Percentiles rank a stretch among this genome's conserved stretches.
These are phyloP conservation scores for Aegilops sharonensis DNA, from an alignment of 176 grass and related monocot species.

Conservation along the genomic window DNA sequence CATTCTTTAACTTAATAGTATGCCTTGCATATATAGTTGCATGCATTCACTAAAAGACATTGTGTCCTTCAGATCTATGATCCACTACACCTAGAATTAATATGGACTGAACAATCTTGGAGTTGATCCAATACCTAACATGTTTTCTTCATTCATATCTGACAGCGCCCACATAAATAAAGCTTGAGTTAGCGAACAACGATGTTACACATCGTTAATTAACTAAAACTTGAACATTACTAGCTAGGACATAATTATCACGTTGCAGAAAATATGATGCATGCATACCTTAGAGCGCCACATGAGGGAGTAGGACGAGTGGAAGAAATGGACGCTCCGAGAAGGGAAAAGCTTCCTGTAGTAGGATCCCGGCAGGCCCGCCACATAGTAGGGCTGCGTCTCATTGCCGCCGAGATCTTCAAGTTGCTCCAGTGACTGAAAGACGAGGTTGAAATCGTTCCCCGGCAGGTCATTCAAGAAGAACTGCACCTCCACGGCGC, in stretches of 20 bases:
- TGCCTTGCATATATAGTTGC: no score
- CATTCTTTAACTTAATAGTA: no score
- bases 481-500: slow-evolving; percentile 32
- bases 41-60: no score
- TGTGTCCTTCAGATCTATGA: no score
- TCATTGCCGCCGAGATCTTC: neutral
- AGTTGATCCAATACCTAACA: neutral
- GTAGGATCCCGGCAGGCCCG: slow-evolving; percentile 45
- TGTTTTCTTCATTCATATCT: neutral
- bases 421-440: slow-evolving; percentile 25
- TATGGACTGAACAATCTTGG: no score
- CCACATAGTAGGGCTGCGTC: neutral
- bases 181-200: neutral
- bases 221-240: neutral
- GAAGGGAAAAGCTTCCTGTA: slow-evolving; percentile 47
- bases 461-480: slow-evolving; percentile 53
- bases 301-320: slow-evolving; percentile 46
- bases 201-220: neutral
- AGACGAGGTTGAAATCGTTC: slow-evolving; percentile 66
- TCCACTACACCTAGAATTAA: no score
- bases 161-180: no score
- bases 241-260: neutral
- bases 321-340: slow-evolving; percentile 50
- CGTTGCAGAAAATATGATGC: neutral
- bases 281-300: slow-evolving; percentile 47